These are phyloP conservation scores for Penicillium sp. DNA, from an alignment of 2,329 filamentous ascomycete genomes.

Conservation along the genomic window DNA sequence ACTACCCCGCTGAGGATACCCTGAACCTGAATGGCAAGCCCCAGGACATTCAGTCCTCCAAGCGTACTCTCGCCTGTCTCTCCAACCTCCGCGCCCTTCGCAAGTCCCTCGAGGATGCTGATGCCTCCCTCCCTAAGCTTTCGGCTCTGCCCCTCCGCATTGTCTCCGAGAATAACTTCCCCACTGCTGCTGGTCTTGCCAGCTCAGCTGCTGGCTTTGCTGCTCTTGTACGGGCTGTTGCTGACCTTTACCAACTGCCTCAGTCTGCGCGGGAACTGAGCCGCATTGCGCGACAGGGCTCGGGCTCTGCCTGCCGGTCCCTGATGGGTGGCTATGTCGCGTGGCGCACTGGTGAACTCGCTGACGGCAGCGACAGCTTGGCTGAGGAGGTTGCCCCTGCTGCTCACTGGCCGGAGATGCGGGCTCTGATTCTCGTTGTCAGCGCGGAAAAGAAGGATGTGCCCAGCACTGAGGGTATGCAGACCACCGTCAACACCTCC, in stretches of 20 bases:
- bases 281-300: conserved; percentile 88
- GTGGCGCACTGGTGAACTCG: conserved; percentile 78
- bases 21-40: conserved; percentile 82
- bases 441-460: conserved; percentile 96
- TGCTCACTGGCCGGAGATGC: conserved; percentile 94
- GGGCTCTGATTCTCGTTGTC: conserved; percentile 86
- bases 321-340: conserved; percentile 95
- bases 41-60: conserved; percentile 79
- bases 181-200: conserved; percentile 87
- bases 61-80: conserved; percentile 93
- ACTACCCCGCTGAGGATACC: conserved; percentile 68
- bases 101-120: conserved; percentile 70
- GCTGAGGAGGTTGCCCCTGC: conserved; percentile 88
- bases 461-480: conserved; percentile 91
- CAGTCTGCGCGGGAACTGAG: conserved; percentile 82
- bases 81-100: conserved; percentile 80
- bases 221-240: conserved; percentile 76
- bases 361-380: conserved; percentile 82
- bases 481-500: conserved; percentile 90
- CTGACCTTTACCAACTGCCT: conserved; percentile 85
- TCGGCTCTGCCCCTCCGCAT: conserved; percentile 77
- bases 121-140: conserved; percentile 80
- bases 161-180: conserved; percentile 98
- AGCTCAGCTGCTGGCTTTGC: conserved; percentile 69
- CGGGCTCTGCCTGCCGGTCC: conserved; percentile 89